Base-by-base conservation (phyloP, 192 early-diverging fungal genomes). In the Backusella tuberculispora region DNA sequence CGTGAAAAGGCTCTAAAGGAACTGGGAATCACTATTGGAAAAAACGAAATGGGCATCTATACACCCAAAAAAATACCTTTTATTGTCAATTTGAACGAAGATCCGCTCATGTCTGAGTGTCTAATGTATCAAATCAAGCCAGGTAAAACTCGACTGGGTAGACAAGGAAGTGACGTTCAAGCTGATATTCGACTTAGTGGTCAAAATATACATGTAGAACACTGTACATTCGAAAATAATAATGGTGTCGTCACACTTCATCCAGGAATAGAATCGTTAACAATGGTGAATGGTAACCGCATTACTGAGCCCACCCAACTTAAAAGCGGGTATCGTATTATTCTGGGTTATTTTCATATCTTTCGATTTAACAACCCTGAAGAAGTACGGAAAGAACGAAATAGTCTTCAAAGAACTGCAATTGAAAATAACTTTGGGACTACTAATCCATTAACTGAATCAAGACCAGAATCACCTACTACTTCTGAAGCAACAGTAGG, bases 361-460 rank as follows among this genome's bases (percentile, higher is more conserved):
- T 96, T 95, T 70, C 82, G 94, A 1, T 92, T 94, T 66, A 95
- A 92, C 69, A 85, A 96, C 74, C 95, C 95, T 0, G 90, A 88
- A 71, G 92, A 95, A 73, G 93, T 87, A 6, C 87, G 93, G 26
- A 83, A 82, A 40, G 90, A 92, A 74, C 83, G 90, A 8, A 84
- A 85, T 38, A 60, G 53, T 60, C 43, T 83, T 4, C 77, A 83
- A 69, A 76, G 76, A 47, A 40, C 68, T 1, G 78, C 45, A 0
- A 64, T 73, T 24, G 76, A 73, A 67, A 76, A 66, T 24, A 7
- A 17, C 29, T 34, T 73, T 24, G 43, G 19, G 8, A n/a, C 34
- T 29, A 19, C 38, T 26, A 41, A 26, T 46, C 34, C 63, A 41
- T 46, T 80, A 26, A 80, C 82, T 7, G 74, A 75, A 13, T 45